Evolutionary conservation across 2,329 filamentous ascomycete genomes (phyloP).

Genomic region (Monilinia fructigena): DNA sequence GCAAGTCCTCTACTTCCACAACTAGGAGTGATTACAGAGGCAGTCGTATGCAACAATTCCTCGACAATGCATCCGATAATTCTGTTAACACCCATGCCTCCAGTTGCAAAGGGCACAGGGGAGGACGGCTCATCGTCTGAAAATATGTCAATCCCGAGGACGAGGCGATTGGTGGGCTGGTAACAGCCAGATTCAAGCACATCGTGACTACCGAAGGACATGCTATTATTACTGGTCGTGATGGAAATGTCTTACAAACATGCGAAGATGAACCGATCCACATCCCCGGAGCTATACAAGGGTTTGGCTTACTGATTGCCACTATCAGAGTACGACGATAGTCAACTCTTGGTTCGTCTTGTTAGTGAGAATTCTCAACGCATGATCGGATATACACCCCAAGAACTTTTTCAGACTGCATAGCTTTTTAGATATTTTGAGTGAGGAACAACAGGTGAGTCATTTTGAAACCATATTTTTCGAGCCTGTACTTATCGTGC

Average conservation of each 20-base stretch:
- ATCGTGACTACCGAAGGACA: conserved; percentile 74
- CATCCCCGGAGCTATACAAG: conserved; percentile 55
- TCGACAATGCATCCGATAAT: conserved; percentile 34
- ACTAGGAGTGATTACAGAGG: conserved; percentile 26
- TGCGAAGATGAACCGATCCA: conserved; percentile 93
- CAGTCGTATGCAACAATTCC: conserved; percentile 33
- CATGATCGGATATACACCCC: conserved; percentile 74
- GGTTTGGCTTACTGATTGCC: conserved; percentile 79
- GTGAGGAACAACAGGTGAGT: conserved; percentile 22
- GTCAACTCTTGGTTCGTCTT: conserved; percentile 66
- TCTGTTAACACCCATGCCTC: conserved; percentile 24
- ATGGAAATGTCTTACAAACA: conserved; percentile 67
- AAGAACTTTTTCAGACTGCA: conserved; percentile 70
- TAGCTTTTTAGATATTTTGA: conserved; percentile 72
- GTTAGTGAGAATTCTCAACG: conserved; percentile 78
- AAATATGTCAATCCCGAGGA: conserved; percentile 19
- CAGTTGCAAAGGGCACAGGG: conserved; percentile 19
- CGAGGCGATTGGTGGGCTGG: conserved; percentile 40
- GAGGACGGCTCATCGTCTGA: conserved; percentile 16
- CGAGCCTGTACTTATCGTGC: conserved; percentile 42
- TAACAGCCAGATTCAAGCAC: conserved; percentile 78
- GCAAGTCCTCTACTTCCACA: conserved; percentile 27
- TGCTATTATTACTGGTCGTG: conserved; percentile 76
- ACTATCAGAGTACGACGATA: conserved; percentile 67
- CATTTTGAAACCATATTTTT: background rate